A percentile compares a stretch with the other conserved stretches of the same genome.
phyloP scores from a whole-genome alignment of 2,329 filamentous ascomycete genomes.

The Colletotrichum endophyticum region DNA sequence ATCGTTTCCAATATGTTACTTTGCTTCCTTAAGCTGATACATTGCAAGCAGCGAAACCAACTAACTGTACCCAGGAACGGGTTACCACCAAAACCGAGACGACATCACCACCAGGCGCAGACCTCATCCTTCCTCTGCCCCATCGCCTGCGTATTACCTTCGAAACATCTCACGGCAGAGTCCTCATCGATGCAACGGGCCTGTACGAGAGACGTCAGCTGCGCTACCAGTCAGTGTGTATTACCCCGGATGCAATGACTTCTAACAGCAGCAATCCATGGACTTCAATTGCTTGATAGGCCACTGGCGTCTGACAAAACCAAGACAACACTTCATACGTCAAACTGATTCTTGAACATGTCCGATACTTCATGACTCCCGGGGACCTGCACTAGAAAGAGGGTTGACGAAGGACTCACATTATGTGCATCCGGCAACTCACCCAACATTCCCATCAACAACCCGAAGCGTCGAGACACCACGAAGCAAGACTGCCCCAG shows the following conservation, averaged over 20 bases:
- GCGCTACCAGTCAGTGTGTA: fast-evolving
- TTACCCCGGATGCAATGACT: background rate
- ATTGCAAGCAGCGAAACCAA: background rate
- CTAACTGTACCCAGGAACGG: no score
- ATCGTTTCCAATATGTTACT: fast-evolving
- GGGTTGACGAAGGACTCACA: fast-evolving
- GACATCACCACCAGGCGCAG: fast-evolving
- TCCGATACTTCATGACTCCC: fast-evolving
- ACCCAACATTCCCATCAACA: background rate
- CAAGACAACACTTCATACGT: background rate
- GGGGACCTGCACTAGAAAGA: fast-evolving
- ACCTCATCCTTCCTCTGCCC: fast-evolving
- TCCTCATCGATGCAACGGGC: background rate
- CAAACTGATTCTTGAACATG: background rate
- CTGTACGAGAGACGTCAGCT: fast-evolving
- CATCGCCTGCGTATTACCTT: background rate
- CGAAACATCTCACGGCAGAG: background rate
- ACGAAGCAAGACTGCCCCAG: background rate
- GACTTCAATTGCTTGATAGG: background rate
- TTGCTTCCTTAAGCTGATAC: background rate
- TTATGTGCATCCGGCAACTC: background rate
- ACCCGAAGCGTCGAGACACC: background rate
- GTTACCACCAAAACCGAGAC: background rate
- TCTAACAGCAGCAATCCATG: no score
- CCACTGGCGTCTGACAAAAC: background rate